Conservation (phyloP, 2,329 filamentous ascomycete genomes). For the Didymella exigua region DNA sequence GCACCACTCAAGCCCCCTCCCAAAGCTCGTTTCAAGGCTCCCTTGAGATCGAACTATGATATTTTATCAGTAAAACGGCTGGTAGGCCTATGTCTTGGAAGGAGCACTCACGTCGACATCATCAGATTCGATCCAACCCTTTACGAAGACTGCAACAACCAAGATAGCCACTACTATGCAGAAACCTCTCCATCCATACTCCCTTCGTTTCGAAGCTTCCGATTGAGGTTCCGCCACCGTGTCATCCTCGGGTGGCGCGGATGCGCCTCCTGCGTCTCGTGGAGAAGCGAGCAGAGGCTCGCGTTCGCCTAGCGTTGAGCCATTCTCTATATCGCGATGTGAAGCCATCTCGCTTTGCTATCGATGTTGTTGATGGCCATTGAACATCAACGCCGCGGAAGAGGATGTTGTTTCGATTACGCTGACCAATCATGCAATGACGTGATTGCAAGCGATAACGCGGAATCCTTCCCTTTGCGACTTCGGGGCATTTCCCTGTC, state of each 20-base stretch:
- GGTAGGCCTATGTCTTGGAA: neutral
- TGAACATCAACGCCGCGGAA: neutral
- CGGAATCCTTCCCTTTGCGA: slow-evolving; percentile 2
- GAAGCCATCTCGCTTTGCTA: slow-evolving; percentile 16
- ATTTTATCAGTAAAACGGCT: neutral
- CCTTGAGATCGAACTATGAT: slow-evolving; percentile 33
- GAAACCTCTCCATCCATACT: slow-evolving; percentile 27
- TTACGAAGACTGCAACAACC: slow-evolving; percentile 29
- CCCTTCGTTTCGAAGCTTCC: slow-evolving; percentile 19
- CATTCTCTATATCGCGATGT: slow-evolving; percentile 19
- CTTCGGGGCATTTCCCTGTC: neutral
- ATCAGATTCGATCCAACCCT: slow-evolving; percentile 37
- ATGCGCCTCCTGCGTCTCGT: slow-evolving; percentile 1
- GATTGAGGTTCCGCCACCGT: slow-evolving; percentile 19
- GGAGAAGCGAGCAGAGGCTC: slow-evolving; percentile 28
- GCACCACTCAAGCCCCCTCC: slow-evolving; percentile 39
- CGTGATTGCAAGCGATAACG: slow-evolving; percentile 14
- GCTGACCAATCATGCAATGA: slow-evolving; percentile 19
- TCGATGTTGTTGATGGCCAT: neutral
- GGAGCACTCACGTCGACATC: slow-evolving; percentile 31
- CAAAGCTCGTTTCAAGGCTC: slow-evolving; percentile 33
- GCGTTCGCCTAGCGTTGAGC: slow-evolving; percentile 21
- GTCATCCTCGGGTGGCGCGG: slow-evolving; percentile 10
- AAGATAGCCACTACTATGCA: slow-evolving; percentile 20
- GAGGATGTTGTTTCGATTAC: neutral